Percentiles rank a stretch among this genome's conserved stretches.
These are phyloP conservation scores for Gleditsia sinensis DNA, from an alignment of 306 rosid species.

Conservation along the genomic window DNA sequence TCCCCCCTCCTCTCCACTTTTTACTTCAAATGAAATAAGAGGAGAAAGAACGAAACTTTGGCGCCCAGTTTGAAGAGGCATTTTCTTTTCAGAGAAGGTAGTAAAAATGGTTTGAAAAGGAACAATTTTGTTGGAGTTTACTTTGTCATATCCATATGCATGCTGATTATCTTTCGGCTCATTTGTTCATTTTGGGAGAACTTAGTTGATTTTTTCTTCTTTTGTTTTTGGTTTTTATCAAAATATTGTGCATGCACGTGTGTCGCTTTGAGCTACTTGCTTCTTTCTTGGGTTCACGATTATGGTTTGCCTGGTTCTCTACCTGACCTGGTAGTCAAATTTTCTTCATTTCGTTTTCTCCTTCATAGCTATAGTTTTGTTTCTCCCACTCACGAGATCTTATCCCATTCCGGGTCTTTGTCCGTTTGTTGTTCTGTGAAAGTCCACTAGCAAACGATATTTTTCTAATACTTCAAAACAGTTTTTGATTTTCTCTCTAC, in stretches of 20 bases:
- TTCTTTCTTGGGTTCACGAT: constrained; percentile 26
- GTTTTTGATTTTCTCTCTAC: background rate
- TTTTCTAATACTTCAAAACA: background rate
- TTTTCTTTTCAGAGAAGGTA: constrained; percentile 44
- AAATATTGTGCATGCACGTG: constrained; percentile 59
- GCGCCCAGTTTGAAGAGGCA: constrained; percentile 15
- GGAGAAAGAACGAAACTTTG: background rate
- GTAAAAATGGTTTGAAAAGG: constrained; percentile 12
- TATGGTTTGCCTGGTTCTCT: constrained; percentile 24
- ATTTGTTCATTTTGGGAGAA: background rate
- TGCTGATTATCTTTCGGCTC: constrained; percentile 24
- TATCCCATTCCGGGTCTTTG: constrained; percentile 34
- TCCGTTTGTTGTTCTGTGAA: constrained; percentile 33
- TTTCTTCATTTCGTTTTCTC: constrained; percentile 6
- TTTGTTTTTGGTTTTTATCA: background rate
- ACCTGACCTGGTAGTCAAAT: constrained; percentile 13
- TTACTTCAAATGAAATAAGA: constrained; percentile 33
- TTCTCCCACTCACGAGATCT: constrained; percentile 33
- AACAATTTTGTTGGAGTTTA: background rate
- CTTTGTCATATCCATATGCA: constrained; percentile 24
- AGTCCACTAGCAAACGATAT: background rate
- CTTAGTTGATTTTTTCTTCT: constrained; percentile 14
- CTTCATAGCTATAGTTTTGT: background rate
- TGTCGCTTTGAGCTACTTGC: constrained; percentile 29
- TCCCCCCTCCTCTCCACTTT: background rate